These are phyloP conservation scores for Globisporangium middletonii DNA, from an alignment of 352 stramenopile genomes.

Conservation along the genomic window DNA sequence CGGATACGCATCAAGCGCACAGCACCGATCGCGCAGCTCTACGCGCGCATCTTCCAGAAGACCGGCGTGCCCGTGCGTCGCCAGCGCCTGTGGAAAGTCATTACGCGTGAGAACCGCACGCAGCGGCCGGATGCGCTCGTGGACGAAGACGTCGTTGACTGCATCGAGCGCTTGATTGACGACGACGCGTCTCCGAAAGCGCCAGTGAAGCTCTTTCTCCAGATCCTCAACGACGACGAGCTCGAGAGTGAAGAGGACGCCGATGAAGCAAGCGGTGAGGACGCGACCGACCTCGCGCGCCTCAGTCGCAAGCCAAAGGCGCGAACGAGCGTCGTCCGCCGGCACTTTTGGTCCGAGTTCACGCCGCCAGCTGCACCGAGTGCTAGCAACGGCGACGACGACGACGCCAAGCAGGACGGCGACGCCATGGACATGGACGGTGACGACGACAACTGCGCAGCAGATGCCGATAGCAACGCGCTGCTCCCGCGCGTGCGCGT, in stretches of 20 bases:
- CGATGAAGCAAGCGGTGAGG: neutral
- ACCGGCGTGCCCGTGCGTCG: slow-evolving; percentile 58
- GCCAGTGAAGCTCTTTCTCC: slow-evolving; percentile 66
- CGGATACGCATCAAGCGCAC: slow-evolving; percentile 62
- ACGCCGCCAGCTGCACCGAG: slow-evolving; percentile 24
- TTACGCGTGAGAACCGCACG: slow-evolving; percentile 80
- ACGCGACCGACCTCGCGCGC: neutral
- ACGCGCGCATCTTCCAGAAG: slow-evolving; percentile 47
- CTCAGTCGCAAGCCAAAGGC: neutral
- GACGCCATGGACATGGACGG: slow-evolving; percentile 5
- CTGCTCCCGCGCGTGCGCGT: slow-evolving; percentile 7
- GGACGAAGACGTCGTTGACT: slow-evolving; percentile 29
- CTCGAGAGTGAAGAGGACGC: neutral
- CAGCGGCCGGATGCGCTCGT: slow-evolving; percentile 64
- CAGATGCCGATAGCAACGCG: slow-evolving; percentile 11
- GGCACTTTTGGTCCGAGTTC: slow-evolving; percentile 62
- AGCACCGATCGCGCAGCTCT: slow-evolving; percentile 57
- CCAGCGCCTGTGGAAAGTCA: slow-evolving; percentile 81
- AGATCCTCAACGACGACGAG: slow-evolving; percentile 30
- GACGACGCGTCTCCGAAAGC: slow-evolving; percentile 62
- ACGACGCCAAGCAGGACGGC: slow-evolving; percentile 4
- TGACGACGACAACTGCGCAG: neutral
- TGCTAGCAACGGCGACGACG: slow-evolving; percentile 12
- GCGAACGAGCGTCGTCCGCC: slow-evolving; percentile 22
- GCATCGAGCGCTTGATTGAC: slow-evolving; percentile 63